Evolutionary conservation across 129 eudicot genomes (phyloP).

Genomic region (Lonicera japonica): DNA sequence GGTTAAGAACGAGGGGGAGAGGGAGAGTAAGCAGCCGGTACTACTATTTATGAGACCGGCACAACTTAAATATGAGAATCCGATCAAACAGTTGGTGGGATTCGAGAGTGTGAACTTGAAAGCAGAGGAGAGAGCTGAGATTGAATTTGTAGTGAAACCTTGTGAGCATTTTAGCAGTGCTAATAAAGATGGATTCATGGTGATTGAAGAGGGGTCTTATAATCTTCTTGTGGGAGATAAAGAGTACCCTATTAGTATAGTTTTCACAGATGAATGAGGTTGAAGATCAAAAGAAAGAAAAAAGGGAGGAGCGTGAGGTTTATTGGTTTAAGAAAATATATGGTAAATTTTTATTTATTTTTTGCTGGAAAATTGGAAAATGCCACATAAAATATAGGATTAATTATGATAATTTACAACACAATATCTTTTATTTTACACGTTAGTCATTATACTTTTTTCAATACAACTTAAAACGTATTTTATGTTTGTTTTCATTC

Average conservation of each 20-base stretch:
- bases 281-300: too few species aligned
- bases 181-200: constrained; percentile 68
- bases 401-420: too few species aligned
- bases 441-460: too few species aligned
- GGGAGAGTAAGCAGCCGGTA: constrained; percentile 44
- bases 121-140: constrained; percentile 25
- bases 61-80: constrained; percentile 25
- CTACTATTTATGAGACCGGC: constrained; percentile 37
- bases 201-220: constrained; percentile 46
- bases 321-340: too few species aligned
- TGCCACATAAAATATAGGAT: too few species aligned
- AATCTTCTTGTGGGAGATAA: constrained; percentile 51
- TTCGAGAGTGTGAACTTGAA: constrained; percentile 34
- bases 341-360: too few species aligned
- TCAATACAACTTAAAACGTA: too few species aligned
- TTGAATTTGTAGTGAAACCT: constrained; percentile 47
- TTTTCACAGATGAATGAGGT: too few species aligned
- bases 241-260: constrained; percentile 22
- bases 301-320: too few species aligned
- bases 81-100: constrained; percentile 36
- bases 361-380: too few species aligned
- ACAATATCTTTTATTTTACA: too few species aligned
- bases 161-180: constrained; percentile 71
- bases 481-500: too few species aligned
- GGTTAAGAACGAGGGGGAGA: constrained; percentile 37